Evolutionary conservation across 1,284 basidiomycete species (phyloP).

Genomic region (Ustilago bromivora): DNA sequence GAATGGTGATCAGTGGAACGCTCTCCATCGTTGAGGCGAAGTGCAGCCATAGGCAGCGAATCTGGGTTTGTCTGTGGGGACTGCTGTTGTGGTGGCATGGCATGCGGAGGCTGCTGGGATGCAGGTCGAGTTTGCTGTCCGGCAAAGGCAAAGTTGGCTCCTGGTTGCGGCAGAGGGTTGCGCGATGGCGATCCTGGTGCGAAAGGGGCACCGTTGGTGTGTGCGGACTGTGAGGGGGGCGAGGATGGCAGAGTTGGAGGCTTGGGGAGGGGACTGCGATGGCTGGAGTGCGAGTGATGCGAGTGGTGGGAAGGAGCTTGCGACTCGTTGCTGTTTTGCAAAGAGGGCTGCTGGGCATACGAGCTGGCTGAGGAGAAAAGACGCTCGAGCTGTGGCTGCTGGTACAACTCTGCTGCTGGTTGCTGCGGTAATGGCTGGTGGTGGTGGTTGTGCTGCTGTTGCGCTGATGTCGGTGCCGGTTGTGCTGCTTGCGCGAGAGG

Average conservation of each 20-base stretch:
- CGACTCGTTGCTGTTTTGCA: slow-evolving; percentile 26
- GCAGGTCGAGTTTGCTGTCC: slow-evolving; percentile 6
- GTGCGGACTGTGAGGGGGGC: slow-evolving; percentile 12
- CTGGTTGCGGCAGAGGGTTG: slow-evolving; percentile 12
- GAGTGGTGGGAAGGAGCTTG: slow-evolving; percentile 20
- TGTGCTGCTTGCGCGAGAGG: slow-evolving; percentile 3
- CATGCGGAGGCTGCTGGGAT: not conserved
- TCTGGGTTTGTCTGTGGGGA: slow-evolving; percentile 6
- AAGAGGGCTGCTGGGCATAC: slow-evolving; percentile 31
- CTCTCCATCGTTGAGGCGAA: slow-evolving; percentile 24
- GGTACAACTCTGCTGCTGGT: not conserved
- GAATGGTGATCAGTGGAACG: slow-evolving; percentile 10
- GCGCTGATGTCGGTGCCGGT: slow-evolving; percentile 3
- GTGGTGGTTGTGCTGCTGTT: not conserved
- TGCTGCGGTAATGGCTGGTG: not conserved
- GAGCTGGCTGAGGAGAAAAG: slow-evolving; percentile 52
- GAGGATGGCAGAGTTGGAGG: slow-evolving; percentile 29
- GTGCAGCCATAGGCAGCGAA: slow-evolving; percentile 20
- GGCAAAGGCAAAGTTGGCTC: slow-evolving; percentile 18
- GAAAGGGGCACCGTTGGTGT: slow-evolving; percentile 4
- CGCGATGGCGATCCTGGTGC: slow-evolving; percentile 15
- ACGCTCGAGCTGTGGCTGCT: slow-evolving; percentile 36
- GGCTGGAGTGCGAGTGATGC: slow-evolving; percentile 26
- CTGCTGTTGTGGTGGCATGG: slow-evolving; percentile 1
- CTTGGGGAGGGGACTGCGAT: slow-evolving; percentile 37